These are phyloP conservation scores for Aureoboletus auriporus DNA, from an alignment of 768 basidiomycete species.

Conservation along the genomic window DNA sequence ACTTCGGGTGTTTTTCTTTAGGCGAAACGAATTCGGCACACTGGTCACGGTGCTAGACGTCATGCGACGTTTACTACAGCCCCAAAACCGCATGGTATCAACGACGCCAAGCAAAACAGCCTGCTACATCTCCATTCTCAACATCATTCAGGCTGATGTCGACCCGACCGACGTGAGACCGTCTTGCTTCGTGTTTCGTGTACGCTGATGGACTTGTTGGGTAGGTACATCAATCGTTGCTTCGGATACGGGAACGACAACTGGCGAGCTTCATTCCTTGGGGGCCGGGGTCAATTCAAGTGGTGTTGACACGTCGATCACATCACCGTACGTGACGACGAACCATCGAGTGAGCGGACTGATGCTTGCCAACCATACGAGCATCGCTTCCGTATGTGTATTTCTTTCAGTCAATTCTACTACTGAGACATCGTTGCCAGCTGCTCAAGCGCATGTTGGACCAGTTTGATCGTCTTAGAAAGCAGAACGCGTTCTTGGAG, in stretches of 20 bases:
- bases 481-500: too few species aligned
- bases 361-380: conserved; percentile 99
- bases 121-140: too few species aligned
- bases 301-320: conserved; percentile 89
- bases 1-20: conserved; percentile 27
- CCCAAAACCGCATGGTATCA: too few species aligned
- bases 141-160: too few species aligned
- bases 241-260: conserved; percentile 94
- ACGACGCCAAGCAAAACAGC: too few species aligned
- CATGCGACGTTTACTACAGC: too few species aligned
- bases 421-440: too few species aligned
- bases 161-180: too few species aligned
- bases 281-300: conserved; percentile 98
- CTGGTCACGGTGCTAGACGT: too few species aligned
- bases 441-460: conserved; percentile 94
- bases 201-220: neutral
- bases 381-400: conserved; percentile 81
- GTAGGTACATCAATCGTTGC: conserved; percentile 94
- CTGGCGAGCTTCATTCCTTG: conserved; percentile 98
- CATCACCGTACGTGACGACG: conserved; percentile 82
- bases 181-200: neutral
- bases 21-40: conserved; percentile 94
- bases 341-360: conserved; percentile 95
- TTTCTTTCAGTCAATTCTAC: too few species aligned
- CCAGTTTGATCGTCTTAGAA: conserved; percentile 85